Percentiles rank a stretch among this genome's conserved stretches.
phyloP scores from a whole-genome alignment of 2,329 filamentous ascomycete genomes.

The Orbilia javanica region DNA sequence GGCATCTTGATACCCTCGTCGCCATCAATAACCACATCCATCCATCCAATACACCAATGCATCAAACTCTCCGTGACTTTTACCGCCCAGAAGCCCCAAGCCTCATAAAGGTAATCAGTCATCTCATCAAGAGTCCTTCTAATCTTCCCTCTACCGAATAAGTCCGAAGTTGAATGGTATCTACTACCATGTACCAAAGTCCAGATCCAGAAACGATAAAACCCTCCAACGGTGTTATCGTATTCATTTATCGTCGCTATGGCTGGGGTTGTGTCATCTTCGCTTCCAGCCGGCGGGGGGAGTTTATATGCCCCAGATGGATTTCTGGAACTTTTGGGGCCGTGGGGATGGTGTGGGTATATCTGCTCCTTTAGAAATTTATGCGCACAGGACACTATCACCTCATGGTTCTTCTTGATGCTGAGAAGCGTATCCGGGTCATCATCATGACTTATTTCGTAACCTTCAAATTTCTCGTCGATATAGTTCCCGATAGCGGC shows the following conservation, averaged over 20 bases:
- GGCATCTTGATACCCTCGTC: neutral
- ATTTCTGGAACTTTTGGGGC: neutral
- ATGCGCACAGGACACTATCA: neutral
- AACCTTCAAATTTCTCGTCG: neutral
- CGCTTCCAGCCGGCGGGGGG: neutral
- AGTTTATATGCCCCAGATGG: neutral
- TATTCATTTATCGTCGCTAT: neutral
- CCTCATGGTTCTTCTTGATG: neutral
- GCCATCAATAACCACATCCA: neutral
- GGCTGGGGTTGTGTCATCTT: neutral
- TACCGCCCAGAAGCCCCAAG: neutral
- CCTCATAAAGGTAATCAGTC: neutral
- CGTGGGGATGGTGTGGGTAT: neutral
- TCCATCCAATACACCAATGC: neutral
- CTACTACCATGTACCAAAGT: neutral
- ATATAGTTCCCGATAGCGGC: neutral
- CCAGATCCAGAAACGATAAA: neutral
- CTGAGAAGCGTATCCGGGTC: neutral
- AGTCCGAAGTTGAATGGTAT: neutral
- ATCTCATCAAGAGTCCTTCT: neutral
- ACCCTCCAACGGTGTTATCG: neutral
- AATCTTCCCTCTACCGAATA: neutral
- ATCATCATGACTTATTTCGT: neutral
- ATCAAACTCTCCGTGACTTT: neutral
- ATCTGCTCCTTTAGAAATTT: neutral